Evolutionary conservation across 352 stramenopile species (phyloP), one percentile per base, ranked within the genome.

Genomic region (Globisporangium heterothallicum): DNA sequence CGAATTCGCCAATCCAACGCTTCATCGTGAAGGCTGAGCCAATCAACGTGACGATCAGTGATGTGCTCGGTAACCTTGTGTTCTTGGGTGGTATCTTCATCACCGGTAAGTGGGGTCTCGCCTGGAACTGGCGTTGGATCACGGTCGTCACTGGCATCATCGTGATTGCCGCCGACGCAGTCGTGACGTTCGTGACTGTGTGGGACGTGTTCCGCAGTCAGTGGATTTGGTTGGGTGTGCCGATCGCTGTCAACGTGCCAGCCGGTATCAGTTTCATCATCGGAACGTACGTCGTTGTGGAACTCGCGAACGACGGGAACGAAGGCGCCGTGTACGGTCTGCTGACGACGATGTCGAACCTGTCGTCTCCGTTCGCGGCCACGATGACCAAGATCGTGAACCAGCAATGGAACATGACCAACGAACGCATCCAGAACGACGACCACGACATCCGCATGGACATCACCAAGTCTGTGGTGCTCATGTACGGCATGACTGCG

Each of bases 281-380:
- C 14, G 29, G 34, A 8, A 52, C 50, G 9, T 72, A 55, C 24
- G 64, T 68, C 32, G 47, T 58, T 18, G 65, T 81, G 12, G 71
- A 81, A 30, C 46, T 81, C n/a, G 56, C 61, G 0, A 62, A 66
- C 18, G 52, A 68, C 14, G 62, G 65, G 8, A 66, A 73, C n/a
- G 70, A 78, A 53, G 65, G 63, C 14, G 64, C 65, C 2, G 53
- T 68, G 36, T 81, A 76, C 50, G 64, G 68, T 8, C 49, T 81
- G 8, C 16, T 75, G 19, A 81, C 70, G 16, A 78, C 70, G 0
- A 57, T 76, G 1, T 42, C 38, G 21, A 75, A 78, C 55, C 24
- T 78, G 8, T 42, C 56, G 24, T 58, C 42, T 2, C 67, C 70
- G 10, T 72, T 81, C 42, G 70, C 64, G 8, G 24, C 58, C 9